Evolutionary conservation across 2,329 filamentous ascomycete species (phyloP), one percentile per base, ranked within the genome.

Genomic region (Verticillium zaregamsianum): DNA sequence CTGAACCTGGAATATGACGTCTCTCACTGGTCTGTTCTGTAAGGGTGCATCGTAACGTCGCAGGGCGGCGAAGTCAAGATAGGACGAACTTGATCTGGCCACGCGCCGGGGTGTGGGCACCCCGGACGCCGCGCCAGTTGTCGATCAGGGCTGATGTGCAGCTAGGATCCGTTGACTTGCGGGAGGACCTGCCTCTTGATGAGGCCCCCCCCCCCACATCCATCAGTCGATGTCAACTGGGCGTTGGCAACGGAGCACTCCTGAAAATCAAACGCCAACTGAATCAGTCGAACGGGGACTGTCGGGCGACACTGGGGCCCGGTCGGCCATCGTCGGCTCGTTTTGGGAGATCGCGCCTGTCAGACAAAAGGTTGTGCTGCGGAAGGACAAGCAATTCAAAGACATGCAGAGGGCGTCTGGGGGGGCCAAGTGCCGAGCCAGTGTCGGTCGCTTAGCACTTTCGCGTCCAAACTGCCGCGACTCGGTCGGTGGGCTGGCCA

Each of bases 131-230:
- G 40, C 35, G 45, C 55, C 63, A 63, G 64, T 39, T 57, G 52
- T 63, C 56, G 61, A 62, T 63, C 58, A 60, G 60, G 60, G 52
- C 59, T 64, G 64, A 65, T 60, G 57, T 55, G 60, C 61, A 56
- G 58, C 58, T 32, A 45, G 59, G 59, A 56, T 57, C 54, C 54
- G 28, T 33, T n/a, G 54, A n/a, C 54, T 55, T 31, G 17, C 54
- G 25, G 54, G 28, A 32, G 52, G 54, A 55, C 25, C 31, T 55
- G 25, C 54, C 54, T 55, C 45, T 52, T 52, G 45, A 52, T 52
- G 8, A 52, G 45, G 39, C 6, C 28, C n/a, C 45, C 28, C n/a
- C 45, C 45, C 45, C 45, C 45, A 52, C 45, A 23, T 52, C n/a
- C 45, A 52, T 20, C 45, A 3, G 12, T 14, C 33, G 45, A 23